Evolutionary conservation across 2,329 filamentous ascomycete species (phyloP), one percentile per base, ranked within the genome.

Genomic region (Hawksworthiomyces lignivorus): DNA sequence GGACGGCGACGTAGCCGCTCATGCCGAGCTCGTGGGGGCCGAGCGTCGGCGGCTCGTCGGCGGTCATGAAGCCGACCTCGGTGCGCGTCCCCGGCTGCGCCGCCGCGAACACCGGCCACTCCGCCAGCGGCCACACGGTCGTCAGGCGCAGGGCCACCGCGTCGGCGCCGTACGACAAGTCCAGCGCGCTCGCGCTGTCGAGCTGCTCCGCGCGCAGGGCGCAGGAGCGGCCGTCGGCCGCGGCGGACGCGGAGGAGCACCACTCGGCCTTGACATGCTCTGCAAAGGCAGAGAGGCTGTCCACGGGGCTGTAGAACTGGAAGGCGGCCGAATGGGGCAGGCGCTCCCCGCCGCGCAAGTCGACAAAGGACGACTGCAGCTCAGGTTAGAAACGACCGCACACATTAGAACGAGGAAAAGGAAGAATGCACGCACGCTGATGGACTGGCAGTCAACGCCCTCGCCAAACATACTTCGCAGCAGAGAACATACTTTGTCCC

Each of bases 31-130:
- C 86, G 58, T 89, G 77, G 0, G 76, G 65, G 45, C 87, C 79
- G 12, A 76, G 67, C 19, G 65, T 68, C 5, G 67, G 62, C 12
- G 81, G 72, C 4, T 67, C 65, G 50, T 88, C 81, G 10, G 73
- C 68, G 6, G 77, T 77, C 44, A 97, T 65, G 31, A 96, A 73
- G 14, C 90, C 90, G 17, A 96, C 77, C 58, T 97, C 90, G 5
- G 87, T 73, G 36, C 82, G 75, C 36, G 78, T 69, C 2, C 63
- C 56, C 1, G 61, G 52, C 7, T 63, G 63, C 0, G 63, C 56
- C 14, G 64, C 56, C 11, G 70, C 64, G 1, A 56, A 54, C 15
- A 78, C 47, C 3, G 55, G 52, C 24, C 68, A 68, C 15, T 53
- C 49, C 26, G 55, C 55, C 39, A 71, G 62, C 1, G 74, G 67